Evolutionary conservation across 176 grass and related monocot genomes (phyloP).

Genomic region (Puya raimondii): DNA sequence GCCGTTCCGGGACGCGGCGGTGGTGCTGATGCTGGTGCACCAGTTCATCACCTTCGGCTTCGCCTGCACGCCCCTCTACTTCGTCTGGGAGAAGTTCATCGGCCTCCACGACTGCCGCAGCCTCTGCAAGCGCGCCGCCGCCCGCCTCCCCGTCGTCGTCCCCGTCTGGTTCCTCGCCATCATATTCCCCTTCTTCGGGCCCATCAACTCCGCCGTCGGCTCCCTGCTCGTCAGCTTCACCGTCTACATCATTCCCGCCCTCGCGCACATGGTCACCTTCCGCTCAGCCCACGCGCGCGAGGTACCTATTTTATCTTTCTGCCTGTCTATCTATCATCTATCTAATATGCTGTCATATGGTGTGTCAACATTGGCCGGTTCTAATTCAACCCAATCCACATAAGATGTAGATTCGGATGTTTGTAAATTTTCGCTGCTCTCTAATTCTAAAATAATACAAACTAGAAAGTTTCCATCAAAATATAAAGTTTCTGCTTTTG

Average conservation of each 20-base stretch:
- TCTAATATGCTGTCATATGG: no score
- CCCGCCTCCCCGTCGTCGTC: slow-evolving; percentile 77
- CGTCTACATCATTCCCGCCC: slow-evolving; percentile 87
- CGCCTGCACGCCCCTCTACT: slow-evolving; percentile 95
- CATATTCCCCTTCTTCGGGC: slow-evolving; percentile 95
- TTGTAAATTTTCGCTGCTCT: no score
- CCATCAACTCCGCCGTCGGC: slow-evolving; percentile 95
- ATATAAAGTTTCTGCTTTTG: no score
- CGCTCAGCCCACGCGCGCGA: slow-evolving; percentile 70
- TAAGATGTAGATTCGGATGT: no score
- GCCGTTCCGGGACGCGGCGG: slow-evolving; percentile 58
- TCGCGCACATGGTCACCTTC: slow-evolving; percentile 91
- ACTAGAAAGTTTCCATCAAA: no score
- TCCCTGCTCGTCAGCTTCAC: slow-evolving; percentile 95
- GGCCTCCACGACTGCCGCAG: slow-evolving; percentile 95
- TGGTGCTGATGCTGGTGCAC: slow-evolving; percentile 91
- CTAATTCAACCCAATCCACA: no score
- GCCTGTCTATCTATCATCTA: no score
- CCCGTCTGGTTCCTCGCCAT: slow-evolving; percentile 99
- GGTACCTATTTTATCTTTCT: slow-evolving; percentile 15
- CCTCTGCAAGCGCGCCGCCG: slow-evolving; percentile 86
- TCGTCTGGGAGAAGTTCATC: slow-evolving; percentile 98
- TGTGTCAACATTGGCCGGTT: no score
- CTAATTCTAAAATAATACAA: no score
- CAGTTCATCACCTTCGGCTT: slow-evolving; percentile 99